Percentiles rank a stretch among this genome's conserved stretches.
Evolutionary conservation across 148 eudicot species (phyloP).

Genomic region (Chenopodium suecicum): DNA sequence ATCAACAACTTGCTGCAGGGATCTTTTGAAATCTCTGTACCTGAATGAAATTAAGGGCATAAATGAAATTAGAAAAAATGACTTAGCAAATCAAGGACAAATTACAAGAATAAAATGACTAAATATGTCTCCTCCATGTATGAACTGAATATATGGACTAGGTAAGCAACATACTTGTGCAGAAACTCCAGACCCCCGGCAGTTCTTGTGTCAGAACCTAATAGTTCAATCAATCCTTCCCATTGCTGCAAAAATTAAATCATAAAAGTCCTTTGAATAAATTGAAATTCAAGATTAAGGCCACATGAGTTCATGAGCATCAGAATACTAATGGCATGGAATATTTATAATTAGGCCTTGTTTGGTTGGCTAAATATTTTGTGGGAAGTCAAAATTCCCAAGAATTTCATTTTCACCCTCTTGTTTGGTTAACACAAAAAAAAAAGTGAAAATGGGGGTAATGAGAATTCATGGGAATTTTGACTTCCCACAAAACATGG

Average conservation of each 20-base stretch:
- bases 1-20: slow-evolving; percentile 72
- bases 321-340: neutral
- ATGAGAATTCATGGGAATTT: too few species aligned
- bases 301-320: slow-evolving; percentile 7
- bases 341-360: neutral
- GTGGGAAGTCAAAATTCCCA: too few species aligned
- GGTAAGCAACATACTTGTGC: slow-evolving; percentile 55
- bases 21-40: slow-evolving; percentile 86
- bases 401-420: too few species aligned
- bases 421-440: too few species aligned
- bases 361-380: too few species aligned
- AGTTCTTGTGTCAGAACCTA: slow-evolving; percentile 80
- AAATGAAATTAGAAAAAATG: neutral
- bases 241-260: slow-evolving; percentile 63
- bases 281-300: slow-evolving; percentile 10
- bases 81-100: neutral
- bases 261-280: slow-evolving; percentile 5
- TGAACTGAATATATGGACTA: neutral
- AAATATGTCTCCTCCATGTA: neutral
- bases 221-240: slow-evolving; percentile 86
- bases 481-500: too few species aligned
- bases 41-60: slow-evolving; percentile 33
- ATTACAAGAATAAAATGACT: neutral
- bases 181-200: slow-evolving; percentile 95
- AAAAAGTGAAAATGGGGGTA: too few species aligned